Base-by-base conservation (phyloP, 2,329 filamentous ascomycete genomes). In the Ophiocordyceps polyrhachis-furcata region DNA sequence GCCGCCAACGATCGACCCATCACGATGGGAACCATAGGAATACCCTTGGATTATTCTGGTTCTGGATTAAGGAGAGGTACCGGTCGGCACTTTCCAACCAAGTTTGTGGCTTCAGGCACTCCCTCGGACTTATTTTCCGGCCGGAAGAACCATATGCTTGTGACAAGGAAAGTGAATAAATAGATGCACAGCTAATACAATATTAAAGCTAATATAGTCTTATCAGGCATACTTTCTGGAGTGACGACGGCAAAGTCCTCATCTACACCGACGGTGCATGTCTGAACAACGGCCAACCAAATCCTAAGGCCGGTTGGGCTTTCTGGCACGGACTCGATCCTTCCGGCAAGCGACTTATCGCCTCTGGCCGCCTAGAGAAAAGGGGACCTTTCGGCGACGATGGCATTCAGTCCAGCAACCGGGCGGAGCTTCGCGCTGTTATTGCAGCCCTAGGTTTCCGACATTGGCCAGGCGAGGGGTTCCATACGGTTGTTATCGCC, bases 231-330 rank as follows among this genome's bases (percentile, higher is more conserved):
- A 53, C 50, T n/a, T 17, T 55, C n/a, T 12, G 23, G 25, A 43
- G 31, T 13, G 20, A 45, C 12, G 31, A 52, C 9, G 28, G 31
- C 17, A 17, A 35, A 9, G 15, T 60, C n/a, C 60, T 73, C 19
- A 56, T 69, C 37, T 67, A 60, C 48, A 62, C 62, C 0, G 65
- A 69, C 47, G 68, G 69, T 3, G 60, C 65, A 0, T 73, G 68
- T 46, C 45, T 61, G 1, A 51, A 62, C 29, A 69, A 70, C 46
- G 67, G 65, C 14, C 47, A 56, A 37, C 19, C 29, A 2, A 52
- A 63, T 20, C 51, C 63, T 0, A 51, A 47, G 45, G 67, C 60
- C 3, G 66, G 64, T 38, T 70, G 65, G 58, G 59, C 58, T 0
- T 57, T 67, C 41, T n/a, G n/a, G 31, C 31, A 35, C 13, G 52